Percentiles rank a stretch among this genome's conserved stretches.
Evolutionary conservation across 345 rosid genomes (phyloP).

Genomic region (Conringia planisiliqua): DNA sequence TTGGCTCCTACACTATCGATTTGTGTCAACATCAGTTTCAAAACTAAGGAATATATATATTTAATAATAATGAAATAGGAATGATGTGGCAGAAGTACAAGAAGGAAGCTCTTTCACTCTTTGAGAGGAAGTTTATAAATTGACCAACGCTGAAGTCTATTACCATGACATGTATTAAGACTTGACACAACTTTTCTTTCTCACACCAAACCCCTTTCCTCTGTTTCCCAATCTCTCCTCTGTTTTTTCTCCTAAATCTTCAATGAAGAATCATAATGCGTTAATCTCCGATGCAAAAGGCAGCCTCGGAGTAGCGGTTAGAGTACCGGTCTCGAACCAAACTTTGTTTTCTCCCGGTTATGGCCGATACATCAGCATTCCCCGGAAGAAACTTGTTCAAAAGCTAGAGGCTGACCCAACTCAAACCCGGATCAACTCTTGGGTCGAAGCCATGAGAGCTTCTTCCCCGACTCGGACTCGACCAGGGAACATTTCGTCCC

Average conservation of each 20-base stretch:
- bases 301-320: constrained; percentile 34
- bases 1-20: not conserved
- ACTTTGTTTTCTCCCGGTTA: constrained; percentile 2
- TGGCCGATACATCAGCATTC: constrained; percentile 29
- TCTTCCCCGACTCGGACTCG: constrained; percentile 71
- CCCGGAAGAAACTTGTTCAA: constrained; percentile 35
- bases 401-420: constrained; percentile 44
- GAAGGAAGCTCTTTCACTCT: constrained; percentile 19
- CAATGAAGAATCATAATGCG: constrained; percentile 69
- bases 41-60: not conserved
- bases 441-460: constrained; percentile 80
- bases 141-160: constrained; percentile 30
- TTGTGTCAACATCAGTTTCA: not conserved
- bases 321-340: constrained; percentile 32
- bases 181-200: constrained; percentile 19
- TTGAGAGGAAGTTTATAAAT: constrained; percentile 39
- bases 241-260: not conserved
- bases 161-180: constrained; percentile 15
- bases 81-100: constrained; percentile 20
- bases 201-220: constrained; percentile 25
- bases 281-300: constrained; percentile 46
- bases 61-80: not conserved
- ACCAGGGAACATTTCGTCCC: constrained; percentile 23
- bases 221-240: constrained; percentile 33
- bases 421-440: constrained; percentile 42